phyloP scores from a whole-genome alignment of 176 grass and related monocot genomes.

The Ampelocalamus luodianensis region DNA sequence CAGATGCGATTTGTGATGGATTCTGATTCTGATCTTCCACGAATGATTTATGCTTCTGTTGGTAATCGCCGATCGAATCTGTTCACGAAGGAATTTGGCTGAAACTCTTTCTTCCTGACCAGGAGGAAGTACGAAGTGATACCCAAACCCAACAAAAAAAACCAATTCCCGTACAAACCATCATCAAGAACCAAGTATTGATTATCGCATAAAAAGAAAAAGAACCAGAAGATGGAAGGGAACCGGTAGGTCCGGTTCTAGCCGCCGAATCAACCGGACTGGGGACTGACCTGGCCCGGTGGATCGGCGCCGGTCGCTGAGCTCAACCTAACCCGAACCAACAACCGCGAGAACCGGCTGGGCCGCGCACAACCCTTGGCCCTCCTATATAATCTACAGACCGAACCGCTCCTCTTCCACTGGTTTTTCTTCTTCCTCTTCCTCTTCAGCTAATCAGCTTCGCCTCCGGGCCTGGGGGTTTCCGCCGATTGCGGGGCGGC shows the following conservation, averaged over 20 bases:
- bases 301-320: neutral
- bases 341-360: conserved; percentile 17
- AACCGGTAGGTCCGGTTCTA: neutral
- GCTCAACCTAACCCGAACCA: conserved; percentile 7
- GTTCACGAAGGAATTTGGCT: neutral
- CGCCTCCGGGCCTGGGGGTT: neutral
- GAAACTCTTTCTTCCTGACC: neutral
- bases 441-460: neutral
- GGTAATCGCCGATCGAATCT: neutral
- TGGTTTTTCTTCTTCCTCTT: conserved; percentile 31
- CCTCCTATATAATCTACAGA: neutral
- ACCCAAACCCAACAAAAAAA: neutral
- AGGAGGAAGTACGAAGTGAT: neutral
- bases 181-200: neutral
- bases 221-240: neutral
- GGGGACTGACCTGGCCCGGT: neutral
- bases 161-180: neutral
- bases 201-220: too few species aligned
- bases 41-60: neutral
- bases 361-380: neutral
- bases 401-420: conserved; percentile 11
- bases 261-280: neutral
- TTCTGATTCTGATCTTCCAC: neutral
- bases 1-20: neutral
- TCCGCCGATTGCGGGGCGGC: conserved; percentile 30